These are phyloP conservation scores for Clitoria ternatea DNA, from an alignment of 306 rosid genomes.

Conservation along the genomic window DNA sequence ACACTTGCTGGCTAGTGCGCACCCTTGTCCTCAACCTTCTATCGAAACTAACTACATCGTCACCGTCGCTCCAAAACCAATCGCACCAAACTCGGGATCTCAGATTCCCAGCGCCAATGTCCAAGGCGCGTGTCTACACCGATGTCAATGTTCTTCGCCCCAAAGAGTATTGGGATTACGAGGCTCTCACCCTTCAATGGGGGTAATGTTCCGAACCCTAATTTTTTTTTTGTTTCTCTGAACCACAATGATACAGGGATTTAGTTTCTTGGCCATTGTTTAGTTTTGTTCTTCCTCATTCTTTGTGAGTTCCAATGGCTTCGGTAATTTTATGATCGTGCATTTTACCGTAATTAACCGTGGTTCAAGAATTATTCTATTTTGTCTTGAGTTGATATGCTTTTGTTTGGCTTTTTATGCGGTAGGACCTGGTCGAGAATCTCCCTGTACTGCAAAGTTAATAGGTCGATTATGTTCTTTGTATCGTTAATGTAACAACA, in stretches of 20 bases:
- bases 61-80: not conserved
- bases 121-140: conserved; percentile 75
- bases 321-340: not conserved
- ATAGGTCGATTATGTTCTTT: conserved; percentile 5
- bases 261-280: not conserved
- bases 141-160: conserved; percentile 75
- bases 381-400: not conserved
- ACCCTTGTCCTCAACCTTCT: conserved; percentile 31
- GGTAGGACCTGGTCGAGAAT: not conserved
- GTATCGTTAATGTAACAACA: not conserved
- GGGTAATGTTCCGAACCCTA: conserved; percentile 54
- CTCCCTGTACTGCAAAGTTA: not conserved
- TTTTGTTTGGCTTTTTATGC: not conserved
- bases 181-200: conserved; percentile 82
- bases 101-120: conserved; percentile 36
- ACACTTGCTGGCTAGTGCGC: conserved; percentile 35
- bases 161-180: conserved; percentile 86
- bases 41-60: conserved; percentile 13
- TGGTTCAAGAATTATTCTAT: not conserved
- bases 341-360: not conserved
- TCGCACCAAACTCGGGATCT: conserved; percentile 25
- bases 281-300: not conserved
- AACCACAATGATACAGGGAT: not conserved
- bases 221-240: not conserved
- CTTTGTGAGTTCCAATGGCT: not conserved